Evolutionary conservation across 768 basidiomycete species (phyloP), one percentile per base, ranked within the genome.

Genomic region (Leccinellum luteum): DNA sequence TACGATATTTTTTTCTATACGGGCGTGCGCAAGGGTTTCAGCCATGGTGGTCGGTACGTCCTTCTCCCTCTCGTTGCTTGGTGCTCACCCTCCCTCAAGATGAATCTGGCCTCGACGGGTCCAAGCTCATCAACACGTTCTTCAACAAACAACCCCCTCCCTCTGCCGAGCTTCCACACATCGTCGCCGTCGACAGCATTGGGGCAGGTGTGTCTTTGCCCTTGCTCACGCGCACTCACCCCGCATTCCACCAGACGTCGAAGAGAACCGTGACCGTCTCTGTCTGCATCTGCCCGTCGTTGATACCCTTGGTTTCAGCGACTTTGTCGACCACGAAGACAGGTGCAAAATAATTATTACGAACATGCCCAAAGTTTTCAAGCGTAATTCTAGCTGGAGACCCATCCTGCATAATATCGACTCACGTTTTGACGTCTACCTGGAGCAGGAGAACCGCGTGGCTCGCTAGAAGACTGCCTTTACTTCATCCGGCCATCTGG

Each of bases 361-460:
- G 64, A 51, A 41, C 17, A 35, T 52, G 53, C 50, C 27, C 61
- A n/a, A n/a, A n/a, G n/a, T 65, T 43, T 60, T n/a, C 66, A 62
- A n/a, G n/a, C 55, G 35, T 56, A 35, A 60, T 48, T 55, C 25
- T 63, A 96, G 95, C 74, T 99, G 97, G 97, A 94, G 91, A 74
- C 97, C 97, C 52, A 96, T 99, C 63, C 83, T 98, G n/a, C 95
- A 98, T 74, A 94, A 97, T 79, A 97, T 99, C 61, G 97, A 98
- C 74, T 87, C 92, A 32, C 92, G 97, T 52, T 98, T 97, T 67
- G 97, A 98, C 72, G 90, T 92, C 2, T 99, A 96, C 75, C 79
- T 98, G 63, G 96, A 98, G 71, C 95, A 98, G 73, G 97, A 99
- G 79, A 98, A 97, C 78, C 89, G 96, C 61, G 95, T 98, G 64